Evolutionary conservation across 208 protist genomes (phyloP), one percentile per base, ranked within the genome.

Genomic region (Dictyostelium gargantuum): DNA sequence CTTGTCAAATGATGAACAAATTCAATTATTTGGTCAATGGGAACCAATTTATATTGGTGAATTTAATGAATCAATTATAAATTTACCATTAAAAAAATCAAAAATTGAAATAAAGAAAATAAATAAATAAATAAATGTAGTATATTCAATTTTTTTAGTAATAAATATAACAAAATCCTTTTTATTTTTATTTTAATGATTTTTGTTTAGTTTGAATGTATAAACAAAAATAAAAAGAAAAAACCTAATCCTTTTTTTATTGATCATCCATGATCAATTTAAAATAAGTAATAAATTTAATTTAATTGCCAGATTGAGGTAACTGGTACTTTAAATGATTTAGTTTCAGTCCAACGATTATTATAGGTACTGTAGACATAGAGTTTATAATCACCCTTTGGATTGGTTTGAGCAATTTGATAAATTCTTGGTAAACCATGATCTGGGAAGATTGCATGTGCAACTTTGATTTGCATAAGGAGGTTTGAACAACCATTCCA

Each of bases 11-110:
- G 9, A 81, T 29, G 32, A 81, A 29, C 48, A 84, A 84, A n/a
- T 42, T 42, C 0, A 84, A 72, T 35, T 38, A 9, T 84, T 84
- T 73, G 79, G 79, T 42, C 29, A 82, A 29, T 82, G 77, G 77
- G 54, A 82, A n/a, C 54, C 38, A 40, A 82, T 82, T 56, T 35
- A 82, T 68, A 6, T 66, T 23, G 77, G 52, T 32, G 35, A 63
- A 6, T 68, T 40, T 21, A 26, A 82, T 48, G 6, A 21, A 63
- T 44, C 76, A 66, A 29, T 81, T 5, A 13, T 32, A 19, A n/a
- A 66, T 35, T 35, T 66, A 66, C 29, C 58, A 66, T 38, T 66
- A 19, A 13, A n/a, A 8, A 66, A 32, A 66, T n/a, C 8, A 17
- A 66, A 61, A 13, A 13, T n/a, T n/a, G n/a, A n/a, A n/a, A n/a